Evolutionary conservation across 768 basidiomycete genomes (phyloP).

Genomic region (Flagelloscypha sp.): DNA sequence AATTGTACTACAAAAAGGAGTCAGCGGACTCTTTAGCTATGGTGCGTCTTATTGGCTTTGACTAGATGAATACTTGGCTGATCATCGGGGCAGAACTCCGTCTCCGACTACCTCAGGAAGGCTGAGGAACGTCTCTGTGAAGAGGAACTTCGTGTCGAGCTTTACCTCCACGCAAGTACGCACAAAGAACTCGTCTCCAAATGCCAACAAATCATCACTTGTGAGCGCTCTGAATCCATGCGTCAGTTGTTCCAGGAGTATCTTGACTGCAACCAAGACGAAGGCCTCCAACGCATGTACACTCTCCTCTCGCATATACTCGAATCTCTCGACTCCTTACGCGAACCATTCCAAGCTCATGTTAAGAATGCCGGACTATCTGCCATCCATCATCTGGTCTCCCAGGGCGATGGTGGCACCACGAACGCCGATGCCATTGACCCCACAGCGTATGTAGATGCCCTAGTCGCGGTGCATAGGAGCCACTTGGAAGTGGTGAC

Average conservation of each 20-base stretch:
- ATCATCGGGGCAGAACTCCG: no score
- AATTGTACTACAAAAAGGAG: conserved; percentile 87
- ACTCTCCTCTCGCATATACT: conserved; percentile 83
- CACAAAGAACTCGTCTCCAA: conserved; percentile 70
- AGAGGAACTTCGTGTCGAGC: conserved; percentile 91
- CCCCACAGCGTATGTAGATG: conserved; percentile 92
- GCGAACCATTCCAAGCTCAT: conserved; percentile 90
- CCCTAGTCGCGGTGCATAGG: conserved; percentile 81
- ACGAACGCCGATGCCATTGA: conserved; percentile 62
- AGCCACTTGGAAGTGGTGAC: conserved; percentile 88
- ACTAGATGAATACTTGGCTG: no score
- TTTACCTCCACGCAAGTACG: conserved; percentile 86
- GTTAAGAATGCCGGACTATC: conserved; percentile 85
- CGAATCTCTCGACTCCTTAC: conserved; percentile 82
- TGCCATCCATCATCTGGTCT: conserved; percentile 68
- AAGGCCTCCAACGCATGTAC: conserved; percentile 95
- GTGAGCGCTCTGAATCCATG: conserved; percentile 76
- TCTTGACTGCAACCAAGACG: conserved; percentile 89
- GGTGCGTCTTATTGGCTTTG: no score
- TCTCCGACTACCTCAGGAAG: conserved; percentile 92
- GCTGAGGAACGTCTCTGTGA: conserved; percentile 89
- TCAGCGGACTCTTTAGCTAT: conserved; percentile 83
- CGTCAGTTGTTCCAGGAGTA: conserved; percentile 89
- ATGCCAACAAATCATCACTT: conserved; percentile 91
- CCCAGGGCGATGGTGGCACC: conserved; percentile 47